Percentiles rank a stretch among this genome's conserved stretches.
Evolutionary conservation across 305 asterid species (phyloP).

Genomic region (Solanum chacoense): DNA sequence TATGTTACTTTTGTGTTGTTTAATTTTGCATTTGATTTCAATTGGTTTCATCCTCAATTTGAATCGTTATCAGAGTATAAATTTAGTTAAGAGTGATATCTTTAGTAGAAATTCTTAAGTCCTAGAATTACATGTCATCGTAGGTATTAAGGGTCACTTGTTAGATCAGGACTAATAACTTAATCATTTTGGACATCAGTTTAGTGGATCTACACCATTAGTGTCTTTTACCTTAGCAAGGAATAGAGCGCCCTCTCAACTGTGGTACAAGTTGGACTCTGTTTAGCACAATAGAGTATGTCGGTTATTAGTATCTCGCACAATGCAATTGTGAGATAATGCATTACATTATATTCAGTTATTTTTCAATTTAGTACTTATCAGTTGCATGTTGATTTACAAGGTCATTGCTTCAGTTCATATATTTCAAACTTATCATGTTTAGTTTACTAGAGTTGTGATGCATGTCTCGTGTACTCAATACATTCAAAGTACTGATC

Average conservation of each 20-base stretch:
- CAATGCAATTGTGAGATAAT: neutral
- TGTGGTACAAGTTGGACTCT: neutral
- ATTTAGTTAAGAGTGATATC: neutral
- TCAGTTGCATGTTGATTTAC: neutral
- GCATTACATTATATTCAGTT: neutral
- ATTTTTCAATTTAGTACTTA: neutral
- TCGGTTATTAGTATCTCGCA: neutral
- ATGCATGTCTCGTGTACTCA: neutral
- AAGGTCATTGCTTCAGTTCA: neutral
- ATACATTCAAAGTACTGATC: neutral
- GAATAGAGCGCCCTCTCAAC: neutral
- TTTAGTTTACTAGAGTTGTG: neutral
- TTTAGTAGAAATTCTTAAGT: neutral
- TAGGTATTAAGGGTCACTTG: neutral
- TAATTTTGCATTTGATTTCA: neutral
- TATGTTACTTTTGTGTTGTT: neutral
- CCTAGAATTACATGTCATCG: neutral
- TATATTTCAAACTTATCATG: neutral
- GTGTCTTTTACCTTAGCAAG: neutral
- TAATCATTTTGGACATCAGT: neutral
- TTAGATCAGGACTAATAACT: neutral
- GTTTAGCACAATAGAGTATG: neutral
- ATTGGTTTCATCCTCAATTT: neutral
- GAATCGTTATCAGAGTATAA: neutral
- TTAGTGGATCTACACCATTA: neutral